phyloP scores from a whole-genome alignment of 2,329 filamentous ascomycete species.

The Colletotrichum orbiculare region DNA sequence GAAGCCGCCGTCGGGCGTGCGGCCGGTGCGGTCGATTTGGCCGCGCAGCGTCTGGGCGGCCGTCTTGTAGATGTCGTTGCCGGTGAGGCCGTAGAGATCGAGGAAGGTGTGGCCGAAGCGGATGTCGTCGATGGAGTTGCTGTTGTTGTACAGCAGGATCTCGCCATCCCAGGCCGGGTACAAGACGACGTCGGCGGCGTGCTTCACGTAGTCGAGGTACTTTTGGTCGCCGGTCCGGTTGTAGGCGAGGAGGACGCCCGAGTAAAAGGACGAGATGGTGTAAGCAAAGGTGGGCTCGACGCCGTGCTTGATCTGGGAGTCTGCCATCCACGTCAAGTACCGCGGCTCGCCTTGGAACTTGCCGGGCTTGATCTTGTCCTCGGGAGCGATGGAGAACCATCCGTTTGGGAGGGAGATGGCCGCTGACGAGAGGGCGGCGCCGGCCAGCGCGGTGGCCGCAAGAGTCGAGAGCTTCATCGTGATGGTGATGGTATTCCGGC shows the following conservation, averaged over 20 bases:
- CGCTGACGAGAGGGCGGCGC: slow-evolving; percentile 17
- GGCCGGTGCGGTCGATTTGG: slow-evolving; percentile 33
- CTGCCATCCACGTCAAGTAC: slow-evolving; percentile 43
- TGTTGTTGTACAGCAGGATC: slow-evolving; percentile 34
- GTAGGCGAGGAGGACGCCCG: slow-evolving; percentile 39
- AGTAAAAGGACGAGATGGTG: slow-evolving; percentile 43
- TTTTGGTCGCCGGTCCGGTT: slow-evolving; percentile 40
- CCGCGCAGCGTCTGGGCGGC: slow-evolving; percentile 24
- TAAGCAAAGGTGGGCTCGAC: slow-evolving; percentile 42
- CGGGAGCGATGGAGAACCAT: slow-evolving; percentile 33
- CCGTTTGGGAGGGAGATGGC: slow-evolving; percentile 31
- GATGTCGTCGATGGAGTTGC: slow-evolving; percentile 37
- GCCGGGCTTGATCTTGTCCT: slow-evolving; percentile 30
- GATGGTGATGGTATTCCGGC: neutral
- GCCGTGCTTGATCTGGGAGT: slow-evolving; percentile 43
- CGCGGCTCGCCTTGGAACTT: slow-evolving; percentile 29
- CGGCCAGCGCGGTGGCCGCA: slow-evolving; percentile 16
- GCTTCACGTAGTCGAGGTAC: slow-evolving; percentile 42
- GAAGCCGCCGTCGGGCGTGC: slow-evolving; percentile 33
- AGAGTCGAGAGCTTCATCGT: slow-evolving; percentile 14
- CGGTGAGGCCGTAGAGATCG: slow-evolving; percentile 31
- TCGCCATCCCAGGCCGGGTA: slow-evolving; percentile 40
- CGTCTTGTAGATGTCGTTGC: slow-evolving; percentile 35
- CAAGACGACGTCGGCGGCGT: slow-evolving; percentile 38
- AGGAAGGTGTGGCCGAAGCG: slow-evolving; percentile 36